Evolutionary conservation across 177 flowering plant genomes (phyloP), one percentile per base, ranked within the genome.

Genomic region (Telopea speciosissima): DNA sequence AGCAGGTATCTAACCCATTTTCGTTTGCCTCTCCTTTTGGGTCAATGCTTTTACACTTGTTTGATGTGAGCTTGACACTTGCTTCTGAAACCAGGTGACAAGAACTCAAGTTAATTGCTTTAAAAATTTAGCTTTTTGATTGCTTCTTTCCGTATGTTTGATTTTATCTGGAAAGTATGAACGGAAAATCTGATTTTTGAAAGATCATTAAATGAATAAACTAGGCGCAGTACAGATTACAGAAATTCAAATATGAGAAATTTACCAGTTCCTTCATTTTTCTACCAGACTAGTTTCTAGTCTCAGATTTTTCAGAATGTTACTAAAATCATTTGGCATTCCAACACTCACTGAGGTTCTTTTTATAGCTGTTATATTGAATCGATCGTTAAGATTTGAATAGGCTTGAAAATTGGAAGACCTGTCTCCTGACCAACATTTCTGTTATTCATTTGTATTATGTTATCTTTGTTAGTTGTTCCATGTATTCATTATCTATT

Each of bases 1-100:
- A 73, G 68, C 97, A 92, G 95, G 97, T 90, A 83, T 24, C 4
- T 13, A 17, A 40, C 26, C 16, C 24, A 5, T 4, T 68, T 22
- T 16, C n/a, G n/a, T n/a, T n/a, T n/a, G n/a, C 42, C 33, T 62
- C 22, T 59, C 23, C 49, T n/a, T 67, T 59, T 33, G n/a, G 22
- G 21, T 17, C 4, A 21, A 25, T n/a, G n/a, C 36, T 68, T 52
- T 26, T 25, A 0, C 17, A 62, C 31, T 24, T 25, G 25, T n/a
- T n/a, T n/a, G n/a, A 63, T 63, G n/a, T 26, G 25, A 24, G 28
- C 40, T 63, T 13, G n/a, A 26, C 14, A 16, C 31, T 28, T 28
- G 2, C 21, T 14, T 54, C 24, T 23, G 9, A 24, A 19, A 42
- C 64, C 23, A 60, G 65, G 25, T 44, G 23, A 62, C 31, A 12